Percentiles rank a stretch among this genome's conserved stretches.
Conservation (phyloP, 305 asterid genomes). For the Fraxinus latifolia region DNA sequence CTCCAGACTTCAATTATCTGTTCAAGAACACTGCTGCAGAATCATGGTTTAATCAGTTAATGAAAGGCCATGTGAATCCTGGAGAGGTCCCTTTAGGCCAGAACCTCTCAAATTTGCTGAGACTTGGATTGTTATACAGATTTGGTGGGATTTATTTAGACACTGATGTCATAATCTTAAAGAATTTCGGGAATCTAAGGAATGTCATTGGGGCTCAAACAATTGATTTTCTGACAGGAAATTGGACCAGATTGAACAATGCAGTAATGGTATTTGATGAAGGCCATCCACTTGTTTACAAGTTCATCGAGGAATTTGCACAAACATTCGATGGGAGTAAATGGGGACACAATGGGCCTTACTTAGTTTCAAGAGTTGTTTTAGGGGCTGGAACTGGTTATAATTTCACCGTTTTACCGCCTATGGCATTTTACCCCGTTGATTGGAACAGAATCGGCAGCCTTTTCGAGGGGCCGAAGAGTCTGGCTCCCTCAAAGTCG, state of each 20-base stretch:
- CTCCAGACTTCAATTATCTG: conserved; percentile 70
- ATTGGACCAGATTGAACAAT: conserved; percentile 84
- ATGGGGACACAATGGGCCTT: conserved; percentile 98
- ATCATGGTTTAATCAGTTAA: conserved; percentile 56
- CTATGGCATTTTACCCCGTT: conserved; percentile 80
- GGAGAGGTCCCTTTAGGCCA: conserved; percentile 83
- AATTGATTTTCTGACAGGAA: conserved; percentile 44
- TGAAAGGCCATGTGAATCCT: conserved; percentile 57
- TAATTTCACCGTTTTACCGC: conserved; percentile 57
- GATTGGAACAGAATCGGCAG: conserved; percentile 69
- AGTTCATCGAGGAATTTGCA: conserved; percentile 82
- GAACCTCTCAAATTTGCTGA: conserved; percentile 75
- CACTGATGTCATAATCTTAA: conserved; percentile 67
- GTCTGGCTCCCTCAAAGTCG: conserved; percentile 31
- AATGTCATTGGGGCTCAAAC: conserved; percentile 85
- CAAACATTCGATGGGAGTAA: conserved; percentile 80
- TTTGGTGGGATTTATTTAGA: conserved; percentile 86
- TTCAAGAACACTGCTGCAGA: conserved; percentile 65
- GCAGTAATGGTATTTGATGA: conserved; percentile 81
- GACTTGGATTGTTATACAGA: conserved; percentile 65
- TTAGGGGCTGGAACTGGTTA: conserved; percentile 49
- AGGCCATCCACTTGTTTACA: conserved; percentile 65
- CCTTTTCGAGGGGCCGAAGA: conserved; percentile 56
- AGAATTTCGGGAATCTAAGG: conserved; percentile 47
- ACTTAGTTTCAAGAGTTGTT: conserved; percentile 84